Base-by-base conservation (phyloP, 2,329 filamentous ascomycete species). In the Calonectria multiphialidica region DNA sequence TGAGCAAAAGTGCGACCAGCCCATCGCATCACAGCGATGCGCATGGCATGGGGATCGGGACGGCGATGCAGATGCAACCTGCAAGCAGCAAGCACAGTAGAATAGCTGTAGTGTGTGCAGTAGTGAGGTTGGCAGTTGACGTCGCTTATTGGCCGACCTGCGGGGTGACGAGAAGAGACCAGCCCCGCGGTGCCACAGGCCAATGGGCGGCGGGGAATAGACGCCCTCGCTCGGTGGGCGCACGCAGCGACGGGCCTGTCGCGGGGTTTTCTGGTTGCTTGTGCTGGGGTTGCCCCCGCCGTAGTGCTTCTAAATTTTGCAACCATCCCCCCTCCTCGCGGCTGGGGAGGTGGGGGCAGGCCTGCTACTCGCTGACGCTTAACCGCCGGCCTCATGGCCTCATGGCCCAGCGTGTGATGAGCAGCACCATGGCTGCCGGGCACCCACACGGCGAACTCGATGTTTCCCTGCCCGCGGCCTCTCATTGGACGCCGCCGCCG, bases 121-220 rank as follows among this genome's bases (percentile, higher is more conserved):
- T 35, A 42, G 44, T 49, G 21, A 63, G 37, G 44, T 49, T 47
- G 33, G 37, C 47, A 28, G 42, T 62, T 63, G 30, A 47, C 25
- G 50, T 62, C 35, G 57, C 59, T 53, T 55, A 79, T 79, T 79
- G 78, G 78, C 44, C 40, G 55, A 47, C 35, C 78, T 76, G 74
- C 76, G 76, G 72, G 45, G 78, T 77, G 78, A 79, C 69, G 78
- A 75, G 61, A 57, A 57, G 45, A 28, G 68, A 33, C 49, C 66
- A 71, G 70, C 72, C 67, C 72, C 66, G 73, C 55, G 71, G 72
- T 79, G 75, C 55, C 70, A 79, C 77, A 25, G 69, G 45, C 78
- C 77, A 80, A 80, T 78, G 50, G 71, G 30, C 49, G n/a, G 37
- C 45, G 37, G 23, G 33, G 45, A 76, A 78, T 80, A 80, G 76